Evolutionary conservation across 306 rosid genomes (phyloP).

Genomic region (Cucurbita argyrosperma): DNA sequence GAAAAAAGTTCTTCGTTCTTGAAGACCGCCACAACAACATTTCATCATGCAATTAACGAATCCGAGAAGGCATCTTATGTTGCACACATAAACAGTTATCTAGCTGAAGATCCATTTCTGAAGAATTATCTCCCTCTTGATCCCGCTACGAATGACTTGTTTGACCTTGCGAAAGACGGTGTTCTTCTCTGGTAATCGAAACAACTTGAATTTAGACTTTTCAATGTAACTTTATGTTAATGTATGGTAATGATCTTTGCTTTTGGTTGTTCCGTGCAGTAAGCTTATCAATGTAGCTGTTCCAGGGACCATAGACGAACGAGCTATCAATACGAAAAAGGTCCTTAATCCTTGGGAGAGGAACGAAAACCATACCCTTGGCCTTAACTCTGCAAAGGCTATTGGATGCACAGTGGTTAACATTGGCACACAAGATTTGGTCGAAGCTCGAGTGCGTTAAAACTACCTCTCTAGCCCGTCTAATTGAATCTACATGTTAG

Average conservation of each 20-base stretch:
- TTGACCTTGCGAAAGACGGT: constrained; percentile 89
- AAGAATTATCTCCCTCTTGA: constrained; percentile 76
- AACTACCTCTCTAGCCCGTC: constrained; percentile 1
- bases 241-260: constrained; percentile 9
- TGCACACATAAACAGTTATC: constrained; percentile 65
- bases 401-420: constrained; percentile 99
- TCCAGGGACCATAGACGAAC: constrained; percentile 97
- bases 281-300: constrained; percentile 94
- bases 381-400: constrained; percentile 97
- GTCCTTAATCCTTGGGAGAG: constrained; percentile 99
- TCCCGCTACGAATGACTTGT: constrained; percentile 57
- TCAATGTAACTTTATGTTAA: not conserved
- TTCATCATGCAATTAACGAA: constrained; percentile 78
- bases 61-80: constrained; percentile 94
- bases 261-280: constrained; percentile 36
- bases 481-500: constrained; percentile 2
- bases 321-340: constrained; percentile 88
- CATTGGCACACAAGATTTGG: constrained; percentile 84
- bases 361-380: constrained; percentile 92
- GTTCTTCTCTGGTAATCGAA: constrained; percentile 79
- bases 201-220: constrained; percentile 4
- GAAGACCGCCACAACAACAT: constrained; percentile 82
- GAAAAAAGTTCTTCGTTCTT: constrained; percentile 62
- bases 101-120: constrained; percentile 74
- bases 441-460: constrained; percentile 84